A percentile compares a stretch with the other conserved stretches of the same genome.
Conservation (phyloP, 1,139 yeast species). For the Geotrichum histeridarum region DNA sequence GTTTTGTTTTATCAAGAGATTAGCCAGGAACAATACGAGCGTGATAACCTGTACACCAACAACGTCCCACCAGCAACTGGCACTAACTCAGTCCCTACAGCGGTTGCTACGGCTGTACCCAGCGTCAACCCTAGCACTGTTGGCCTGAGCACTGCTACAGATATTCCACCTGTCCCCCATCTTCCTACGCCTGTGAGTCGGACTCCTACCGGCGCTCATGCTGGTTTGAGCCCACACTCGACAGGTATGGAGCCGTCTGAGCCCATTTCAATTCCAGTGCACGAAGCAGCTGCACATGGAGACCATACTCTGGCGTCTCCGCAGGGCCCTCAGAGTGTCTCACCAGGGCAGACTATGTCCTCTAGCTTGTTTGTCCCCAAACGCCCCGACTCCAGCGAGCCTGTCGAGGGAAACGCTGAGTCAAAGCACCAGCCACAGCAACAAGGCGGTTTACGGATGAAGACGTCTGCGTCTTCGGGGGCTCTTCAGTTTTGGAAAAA, state of each 20-base stretch:
- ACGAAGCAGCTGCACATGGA: no score
- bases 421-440: no score
- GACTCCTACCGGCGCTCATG: not conserved
- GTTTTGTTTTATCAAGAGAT: conserved; percentile 65
- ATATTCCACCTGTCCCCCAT: not conserved
- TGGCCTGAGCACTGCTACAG: not conserved
- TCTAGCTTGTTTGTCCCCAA: no score
- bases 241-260: no score
- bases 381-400: no score
- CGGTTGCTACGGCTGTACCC: not conserved
- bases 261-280: no score
- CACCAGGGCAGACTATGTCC: no score
- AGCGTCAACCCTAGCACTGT: conserved; percentile 2
- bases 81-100: not conserved
- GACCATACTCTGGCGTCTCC: no score
- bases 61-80: not conserved
- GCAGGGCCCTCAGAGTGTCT: no score
- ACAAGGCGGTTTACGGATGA: no score
- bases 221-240: not conserved
- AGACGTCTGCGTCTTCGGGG: not conserved
- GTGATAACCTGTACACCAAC: conserved; percentile 17
- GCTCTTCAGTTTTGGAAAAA: conserved; percentile 16
- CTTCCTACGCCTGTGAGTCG: not conserved
- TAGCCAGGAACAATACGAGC: conserved; percentile 18
- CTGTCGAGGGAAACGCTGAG: no score